Evolutionary conservation across 2,329 filamentous ascomycete species (phyloP).

Genomic region (Chaetomiaceae sp.): DNA sequence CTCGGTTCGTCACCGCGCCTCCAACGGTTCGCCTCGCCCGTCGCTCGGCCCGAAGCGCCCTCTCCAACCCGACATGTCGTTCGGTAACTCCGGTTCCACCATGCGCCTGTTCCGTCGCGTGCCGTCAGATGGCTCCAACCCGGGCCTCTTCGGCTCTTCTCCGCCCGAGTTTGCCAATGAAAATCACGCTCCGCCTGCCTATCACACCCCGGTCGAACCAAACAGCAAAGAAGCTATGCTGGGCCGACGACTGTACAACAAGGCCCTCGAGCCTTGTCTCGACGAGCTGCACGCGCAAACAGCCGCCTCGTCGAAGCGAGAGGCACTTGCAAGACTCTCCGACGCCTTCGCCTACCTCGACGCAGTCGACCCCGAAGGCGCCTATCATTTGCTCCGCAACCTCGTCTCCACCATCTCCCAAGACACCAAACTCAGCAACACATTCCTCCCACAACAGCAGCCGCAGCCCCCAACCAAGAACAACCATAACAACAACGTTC

Average conservation of each 20-base stretch:
- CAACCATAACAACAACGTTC: conserved; percentile 26
- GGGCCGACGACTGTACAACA: conserved; percentile 75
- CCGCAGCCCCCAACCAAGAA: background rate
- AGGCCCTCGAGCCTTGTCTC: conserved; percentile 75
- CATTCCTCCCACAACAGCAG: conserved; percentile 36
- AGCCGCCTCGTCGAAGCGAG: conserved; percentile 61
- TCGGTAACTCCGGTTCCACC: conserved; percentile 88
- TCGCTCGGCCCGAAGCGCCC: conserved; percentile 63
- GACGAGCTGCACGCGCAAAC: conserved; percentile 84
- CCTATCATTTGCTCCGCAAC: conserved; percentile 76
- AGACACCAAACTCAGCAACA: conserved; percentile 59
- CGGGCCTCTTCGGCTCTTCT: conserved; percentile 36
- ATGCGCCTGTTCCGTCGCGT: conserved; percentile 88
- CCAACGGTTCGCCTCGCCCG: conserved; percentile 41
- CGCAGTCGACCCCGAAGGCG: conserved; percentile 82
- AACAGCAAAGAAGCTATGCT: conserved; percentile 77
- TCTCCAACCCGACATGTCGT: conserved; percentile 83
- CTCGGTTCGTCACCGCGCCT: conserved; percentile 28
- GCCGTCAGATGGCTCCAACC: conserved; percentile 60
- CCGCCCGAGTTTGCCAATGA: conserved; percentile 52
- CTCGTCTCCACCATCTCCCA: conserved; percentile 69
- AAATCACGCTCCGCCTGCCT: conserved; percentile 52
- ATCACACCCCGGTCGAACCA: conserved; percentile 45
- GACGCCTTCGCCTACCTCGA: conserved; percentile 84
- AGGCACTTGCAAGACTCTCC: conserved; percentile 75